Conservation (phyloP, 257 asterid species). For the Solanum tacnaense region DNA sequence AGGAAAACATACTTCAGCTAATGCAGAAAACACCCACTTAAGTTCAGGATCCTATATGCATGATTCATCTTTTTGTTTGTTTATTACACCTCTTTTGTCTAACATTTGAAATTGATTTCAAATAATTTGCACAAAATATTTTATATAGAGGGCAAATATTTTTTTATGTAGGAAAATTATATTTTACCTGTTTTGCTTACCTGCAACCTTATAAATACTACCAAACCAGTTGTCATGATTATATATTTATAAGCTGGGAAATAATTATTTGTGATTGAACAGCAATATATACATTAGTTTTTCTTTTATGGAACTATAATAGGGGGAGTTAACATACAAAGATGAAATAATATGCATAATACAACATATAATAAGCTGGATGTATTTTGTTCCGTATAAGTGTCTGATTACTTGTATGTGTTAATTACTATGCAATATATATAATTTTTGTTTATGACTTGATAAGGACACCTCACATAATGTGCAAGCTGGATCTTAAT, state of each 20-base stretch:
- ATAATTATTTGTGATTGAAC: neutral
- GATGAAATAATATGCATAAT: neutral
- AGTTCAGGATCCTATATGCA: neutral
- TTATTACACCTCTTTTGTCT: neutral
- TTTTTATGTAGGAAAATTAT: neutral
- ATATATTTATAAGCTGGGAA: neutral
- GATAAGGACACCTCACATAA: neutral
- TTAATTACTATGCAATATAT: neutral
- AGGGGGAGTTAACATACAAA: neutral
- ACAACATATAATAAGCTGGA: neutral
- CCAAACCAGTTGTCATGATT: neutral
- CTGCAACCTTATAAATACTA: neutral
- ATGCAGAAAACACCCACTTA: neutral
- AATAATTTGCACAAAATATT: neutral
- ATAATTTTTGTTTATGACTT: neutral
- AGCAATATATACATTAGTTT: neutral
- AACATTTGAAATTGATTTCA: neutral
- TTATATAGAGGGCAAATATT: neutral
- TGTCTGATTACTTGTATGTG: neutral
- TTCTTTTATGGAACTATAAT: neutral
- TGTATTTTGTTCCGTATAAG: neutral
- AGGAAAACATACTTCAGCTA: neutral
- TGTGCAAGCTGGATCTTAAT: neutral
- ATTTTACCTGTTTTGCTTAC: neutral
- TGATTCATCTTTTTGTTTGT: neutral